Evolutionary conservation across 345 rosid genomes (phyloP), one percentile per base, ranked within the genome.

Genomic region (Diplotaxis tenuifolia): DNA sequence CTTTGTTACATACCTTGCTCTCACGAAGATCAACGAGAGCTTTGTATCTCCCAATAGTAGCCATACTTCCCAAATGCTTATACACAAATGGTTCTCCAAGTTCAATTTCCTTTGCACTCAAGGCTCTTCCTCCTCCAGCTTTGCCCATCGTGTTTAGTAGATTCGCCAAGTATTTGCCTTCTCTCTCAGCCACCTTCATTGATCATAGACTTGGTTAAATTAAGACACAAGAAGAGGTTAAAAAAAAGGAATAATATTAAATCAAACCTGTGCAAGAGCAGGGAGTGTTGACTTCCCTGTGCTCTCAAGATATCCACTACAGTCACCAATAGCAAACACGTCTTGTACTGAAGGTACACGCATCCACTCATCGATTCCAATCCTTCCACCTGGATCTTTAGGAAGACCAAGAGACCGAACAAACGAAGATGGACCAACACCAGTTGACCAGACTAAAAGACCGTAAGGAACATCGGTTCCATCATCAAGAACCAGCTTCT

Each of bases 1-100:
- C 20, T 7, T 0, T 14, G 7, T 10, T 0, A 15, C 15, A 29
- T 65, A 95, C 99, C 89, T 92, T 95, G 80, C 89, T 88, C 82
- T 95, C 89, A 75, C 99, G 85, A 11, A 95, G 87, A 78, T 95
- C 99, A 67, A 95, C 97, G 0, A 95, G 96, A 60, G 99, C 99
- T 81, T 92, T 95, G 85, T 75, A 88, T 70, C 99, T 84, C 22
- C 99, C 99, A 27, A 95, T 56, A 6, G 97, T 89, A 32, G 99
- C 97, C 99, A 95, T 95, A 82, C 97, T 92, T 78, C 99, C 99
- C 7, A 95, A 63, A 83, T 95, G 97, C 86, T 75, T 88, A 79
- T 95, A 95, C 68, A 87, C 93, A 75, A 95, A 95, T 18, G 88
- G 88, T 18, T 73, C 89, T 34, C 96, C 99, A 56, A 87, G 78